Evolutionary conservation across 805 yeast species (phyloP).

Genomic region (Zygosaccharomyces rouxii): DNA sequence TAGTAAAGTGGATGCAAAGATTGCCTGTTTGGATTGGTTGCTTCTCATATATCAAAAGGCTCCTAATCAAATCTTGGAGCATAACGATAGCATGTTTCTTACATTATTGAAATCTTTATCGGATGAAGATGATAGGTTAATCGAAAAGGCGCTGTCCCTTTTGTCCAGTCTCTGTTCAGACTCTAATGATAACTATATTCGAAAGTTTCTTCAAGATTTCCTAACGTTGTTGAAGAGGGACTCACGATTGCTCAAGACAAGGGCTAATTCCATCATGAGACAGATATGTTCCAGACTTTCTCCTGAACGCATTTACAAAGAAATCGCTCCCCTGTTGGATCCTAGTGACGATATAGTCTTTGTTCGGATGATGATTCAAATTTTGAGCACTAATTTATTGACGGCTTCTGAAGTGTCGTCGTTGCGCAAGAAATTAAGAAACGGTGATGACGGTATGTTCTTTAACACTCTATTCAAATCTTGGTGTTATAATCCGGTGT

Average conservation of each 20-base stretch:
- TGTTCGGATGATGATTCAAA: constrained; percentile 76
- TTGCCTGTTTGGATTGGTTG: constrained; percentile 88
- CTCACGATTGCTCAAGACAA: constrained; percentile 55
- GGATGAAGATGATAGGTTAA: constrained; percentile 41
- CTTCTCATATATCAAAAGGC: constrained; percentile 71
- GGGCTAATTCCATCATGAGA: constrained; percentile 80
- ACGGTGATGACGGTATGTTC: constrained; percentile 63
- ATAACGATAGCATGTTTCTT: constrained; percentile 62
- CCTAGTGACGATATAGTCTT: constrained; percentile 60
- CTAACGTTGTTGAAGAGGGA: constrained; percentile 68
- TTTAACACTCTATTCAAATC: constrained; percentile 76
- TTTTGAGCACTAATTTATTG: constrained; percentile 76
- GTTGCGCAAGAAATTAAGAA: constrained; percentile 64
- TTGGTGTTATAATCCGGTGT: constrained; percentile 90
- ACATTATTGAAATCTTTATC: constrained; percentile 70
- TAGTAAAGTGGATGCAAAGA: constrained; percentile 74
- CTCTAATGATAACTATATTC: constrained; percentile 67
- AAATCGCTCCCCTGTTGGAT: constrained; percentile 71
- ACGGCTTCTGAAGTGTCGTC: constrained; percentile 76
- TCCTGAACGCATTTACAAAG: constrained; percentile 77
- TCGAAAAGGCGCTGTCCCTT: constrained; percentile 31
- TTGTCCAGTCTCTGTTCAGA: constrained; percentile 30
- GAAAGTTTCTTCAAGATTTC: constrained; percentile 67
- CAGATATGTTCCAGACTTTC: constrained; percentile 77
- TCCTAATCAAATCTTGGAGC: constrained; percentile 51